phyloP scores from a whole-genome alignment of 768 basidiomycete species.

The Agaricus bisporus region DNA sequence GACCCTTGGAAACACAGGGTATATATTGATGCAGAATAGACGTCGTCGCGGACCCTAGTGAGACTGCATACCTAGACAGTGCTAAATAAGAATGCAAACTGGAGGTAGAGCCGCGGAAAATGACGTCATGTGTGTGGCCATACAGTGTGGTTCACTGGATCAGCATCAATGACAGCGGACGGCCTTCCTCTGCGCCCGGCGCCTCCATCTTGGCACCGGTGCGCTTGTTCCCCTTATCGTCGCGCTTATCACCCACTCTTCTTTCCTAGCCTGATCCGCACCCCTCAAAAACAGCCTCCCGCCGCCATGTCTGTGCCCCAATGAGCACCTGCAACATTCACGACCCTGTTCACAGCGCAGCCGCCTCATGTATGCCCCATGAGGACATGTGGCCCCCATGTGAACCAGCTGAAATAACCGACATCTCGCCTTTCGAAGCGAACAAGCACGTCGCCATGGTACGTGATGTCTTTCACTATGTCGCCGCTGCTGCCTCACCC shows the following conservation, averaged over 20 bases:
- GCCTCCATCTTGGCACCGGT: slow-evolving; percentile 1
- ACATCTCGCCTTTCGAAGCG: neutral
- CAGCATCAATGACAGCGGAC: slow-evolving; percentile 5
- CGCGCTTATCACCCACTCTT: neutral
- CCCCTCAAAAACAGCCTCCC: neutral
- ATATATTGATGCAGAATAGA: neutral
- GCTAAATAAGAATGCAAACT: slow-evolving; percentile 1
- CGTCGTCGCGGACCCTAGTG: too few relatives aligned
- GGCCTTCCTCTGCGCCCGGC: neutral
- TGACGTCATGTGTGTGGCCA: slow-evolving; percentile 6
- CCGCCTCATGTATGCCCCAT: slow-evolving; percentile 13
- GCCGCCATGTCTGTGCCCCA: slow-evolving; percentile 2
- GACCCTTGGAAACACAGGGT: slow-evolving; percentile 13
- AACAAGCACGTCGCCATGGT: slow-evolving; percentile 15
- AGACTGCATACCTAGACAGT: too few relatives aligned
- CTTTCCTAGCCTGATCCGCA: slow-evolving; percentile 10
- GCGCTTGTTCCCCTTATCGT: slow-evolving; percentile 1
- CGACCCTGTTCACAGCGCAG: slow-evolving; percentile 2
- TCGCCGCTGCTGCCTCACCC: neutral
- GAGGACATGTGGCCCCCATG: slow-evolving; percentile 10
- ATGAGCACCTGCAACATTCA: slow-evolving; percentile 1
- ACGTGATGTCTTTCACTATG: slow-evolving; percentile 1
- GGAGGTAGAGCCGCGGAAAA: neutral
- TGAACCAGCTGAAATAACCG: slow-evolving; percentile 8
- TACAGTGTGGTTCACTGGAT: neutral